Evolutionary conservation across 192 early-diverging fungal genomes (phyloP).

Genomic region (Podila clonocystis): DNA sequence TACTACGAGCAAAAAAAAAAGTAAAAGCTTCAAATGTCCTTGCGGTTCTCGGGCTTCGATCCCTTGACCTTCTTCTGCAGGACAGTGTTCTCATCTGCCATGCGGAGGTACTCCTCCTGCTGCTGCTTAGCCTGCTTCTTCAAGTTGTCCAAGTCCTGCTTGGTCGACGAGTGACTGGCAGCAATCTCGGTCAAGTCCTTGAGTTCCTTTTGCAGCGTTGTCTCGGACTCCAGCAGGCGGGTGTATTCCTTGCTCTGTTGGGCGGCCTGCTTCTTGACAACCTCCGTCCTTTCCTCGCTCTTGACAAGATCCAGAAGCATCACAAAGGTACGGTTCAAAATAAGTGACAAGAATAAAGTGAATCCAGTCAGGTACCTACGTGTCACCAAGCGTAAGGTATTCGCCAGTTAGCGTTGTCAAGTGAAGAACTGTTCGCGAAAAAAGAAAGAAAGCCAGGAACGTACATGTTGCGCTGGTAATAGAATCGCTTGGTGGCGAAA

Average conservation of each 20-base stretch:
- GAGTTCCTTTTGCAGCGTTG: conserved; percentile 43
- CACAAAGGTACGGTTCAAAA: conserved; percentile 65
- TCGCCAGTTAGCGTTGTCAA: neutral
- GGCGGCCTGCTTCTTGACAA: conserved; percentile 52
- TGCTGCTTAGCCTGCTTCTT: conserved; percentile 58
- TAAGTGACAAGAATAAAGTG: conserved; percentile 64
- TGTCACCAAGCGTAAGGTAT: too few relatives aligned
- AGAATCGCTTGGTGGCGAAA: conserved; percentile 61
- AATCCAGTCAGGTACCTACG: conserved; percentile 71
- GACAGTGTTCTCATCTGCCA: conserved; percentile 52
- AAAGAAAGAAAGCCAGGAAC: neutral
- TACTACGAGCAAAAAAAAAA: neutral
- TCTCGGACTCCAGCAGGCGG: conserved; percentile 43
- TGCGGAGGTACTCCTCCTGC: conserved; percentile 50
- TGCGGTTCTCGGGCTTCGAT: conserved; percentile 31
- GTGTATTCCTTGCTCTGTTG: conserved; percentile 53
- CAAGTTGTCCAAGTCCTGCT: conserved; percentile 52
- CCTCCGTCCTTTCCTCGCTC: conserved; percentile 60
- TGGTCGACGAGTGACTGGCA: conserved; percentile 21
- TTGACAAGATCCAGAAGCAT: conserved; percentile 60
- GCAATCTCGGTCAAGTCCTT: conserved; percentile 35
- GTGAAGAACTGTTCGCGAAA: neutral
- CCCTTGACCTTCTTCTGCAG: conserved; percentile 43
- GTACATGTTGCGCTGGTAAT: conserved; percentile 69
- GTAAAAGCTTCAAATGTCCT: conserved; percentile 19